phyloP scores from a whole-genome alignment of 2,329 filamentous ascomycete species.

The Aspergillus clavatus region DNA sequence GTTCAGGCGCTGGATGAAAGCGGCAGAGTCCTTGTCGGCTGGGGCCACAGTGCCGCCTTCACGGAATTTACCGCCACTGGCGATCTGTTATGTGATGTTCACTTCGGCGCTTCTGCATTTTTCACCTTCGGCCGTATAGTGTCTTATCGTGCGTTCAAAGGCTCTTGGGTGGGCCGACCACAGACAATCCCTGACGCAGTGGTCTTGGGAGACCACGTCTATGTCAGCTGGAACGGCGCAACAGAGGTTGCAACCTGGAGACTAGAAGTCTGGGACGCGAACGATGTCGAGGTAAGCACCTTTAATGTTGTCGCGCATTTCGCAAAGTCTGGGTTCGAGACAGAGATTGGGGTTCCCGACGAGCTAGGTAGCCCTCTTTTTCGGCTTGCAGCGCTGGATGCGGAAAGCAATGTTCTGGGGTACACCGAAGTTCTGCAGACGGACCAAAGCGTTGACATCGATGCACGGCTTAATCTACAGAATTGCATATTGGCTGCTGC shows the following conservation, averaged over 20 bases:
- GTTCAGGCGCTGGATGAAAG: slow-evolving; percentile 38
- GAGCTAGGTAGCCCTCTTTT: slow-evolving; percentile 11
- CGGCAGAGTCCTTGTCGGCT: slow-evolving; percentile 47
- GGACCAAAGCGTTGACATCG: neutral
- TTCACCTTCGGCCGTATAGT: slow-evolving; percentile 37
- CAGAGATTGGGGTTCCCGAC: slow-evolving; percentile 19
- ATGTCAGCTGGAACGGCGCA: slow-evolving; percentile 46
- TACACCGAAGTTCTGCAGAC: slow-evolving; percentile 14
- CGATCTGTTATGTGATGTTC: slow-evolving; percentile 49
- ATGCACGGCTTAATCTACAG: slow-evolving; percentile 10
- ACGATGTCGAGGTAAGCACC: slow-evolving; percentile 6
- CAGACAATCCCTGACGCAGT: slow-evolving; percentile 26
- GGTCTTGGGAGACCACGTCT: slow-evolving; percentile 28
- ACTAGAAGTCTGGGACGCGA: slow-evolving; percentile 20
- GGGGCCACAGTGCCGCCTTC: slow-evolving; percentile 47
- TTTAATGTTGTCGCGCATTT: slow-evolving; percentile 16
- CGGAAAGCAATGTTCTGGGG: slow-evolving; percentile 12
- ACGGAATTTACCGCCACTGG: slow-evolving; percentile 50
- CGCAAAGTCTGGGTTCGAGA: slow-evolving; percentile 30
- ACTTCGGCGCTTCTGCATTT: slow-evolving; percentile 39
- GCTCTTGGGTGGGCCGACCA: slow-evolving; percentile 50
- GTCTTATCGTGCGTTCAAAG: slow-evolving; percentile 54
- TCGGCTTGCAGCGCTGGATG: slow-evolving; percentile 19
- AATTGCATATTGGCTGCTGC: slow-evolving; percentile 12
- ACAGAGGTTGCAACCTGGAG: slow-evolving; percentile 36